Percentiles rank a stretch among this genome's conserved stretches.
These are phyloP conservation scores for Glebionis coronaria DNA, from an alignment of 129 eudicot species.

Conservation along the genomic window DNA sequence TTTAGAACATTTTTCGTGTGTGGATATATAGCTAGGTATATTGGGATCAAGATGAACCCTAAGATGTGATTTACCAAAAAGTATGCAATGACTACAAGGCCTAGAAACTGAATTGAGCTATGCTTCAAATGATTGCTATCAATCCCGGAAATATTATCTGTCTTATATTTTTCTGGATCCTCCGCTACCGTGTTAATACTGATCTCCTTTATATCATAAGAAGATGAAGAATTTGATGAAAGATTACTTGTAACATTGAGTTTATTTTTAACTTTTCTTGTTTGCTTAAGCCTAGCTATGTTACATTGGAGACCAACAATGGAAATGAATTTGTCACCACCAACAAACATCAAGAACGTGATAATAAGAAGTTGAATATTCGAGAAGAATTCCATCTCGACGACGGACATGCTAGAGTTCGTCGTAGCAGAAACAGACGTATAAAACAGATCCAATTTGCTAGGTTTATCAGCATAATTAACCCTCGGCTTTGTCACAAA, in stretches of 20 bases:
- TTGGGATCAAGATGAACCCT: conserved; percentile 13
- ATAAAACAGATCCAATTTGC: conserved; percentile 35
- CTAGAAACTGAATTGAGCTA: neutral
- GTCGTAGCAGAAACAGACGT: conserved; percentile 50
- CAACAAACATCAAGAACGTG: conserved; percentile 45
- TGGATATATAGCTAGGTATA: neutral
- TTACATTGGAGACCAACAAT: conserved; percentile 32
- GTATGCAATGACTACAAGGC: conserved; percentile 4
- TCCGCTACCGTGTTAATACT: neutral
- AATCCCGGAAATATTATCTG: neutral
- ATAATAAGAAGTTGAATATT: conserved; percentile 47
- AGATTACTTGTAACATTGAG: neutral
- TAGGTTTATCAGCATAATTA: conserved; percentile 7
- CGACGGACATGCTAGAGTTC: conserved; percentile 54
- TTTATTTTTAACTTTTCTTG: neutral
- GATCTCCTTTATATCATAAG: neutral
- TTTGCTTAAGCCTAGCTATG: neutral
- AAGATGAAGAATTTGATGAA: neutral
- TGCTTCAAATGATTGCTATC: neutral
- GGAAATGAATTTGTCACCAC: conserved; percentile 67
- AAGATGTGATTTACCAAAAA: conserved; percentile 15
- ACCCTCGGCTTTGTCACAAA: conserved; percentile 4
- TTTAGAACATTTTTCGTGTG: conserved; percentile 1
- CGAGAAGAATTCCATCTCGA: conserved; percentile 66
- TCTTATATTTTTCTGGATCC: neutral